Evolutionary conservation across 139 green algal genomes (phyloP).

Genomic region (Ostreobium quekettii): DNA sequence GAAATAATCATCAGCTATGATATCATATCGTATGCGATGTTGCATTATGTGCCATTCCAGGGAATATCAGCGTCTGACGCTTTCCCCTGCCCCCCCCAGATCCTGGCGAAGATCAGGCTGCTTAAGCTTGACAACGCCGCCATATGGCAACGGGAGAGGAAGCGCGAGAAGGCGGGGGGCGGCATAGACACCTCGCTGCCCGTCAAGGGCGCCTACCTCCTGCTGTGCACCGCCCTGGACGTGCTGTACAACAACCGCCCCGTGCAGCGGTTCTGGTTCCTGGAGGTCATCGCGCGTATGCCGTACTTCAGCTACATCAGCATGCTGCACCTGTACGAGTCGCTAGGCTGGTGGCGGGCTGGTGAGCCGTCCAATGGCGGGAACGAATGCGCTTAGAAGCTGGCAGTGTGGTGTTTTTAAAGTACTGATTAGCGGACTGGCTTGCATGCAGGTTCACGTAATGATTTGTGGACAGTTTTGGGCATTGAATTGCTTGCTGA

Average conservation of each 20-base stretch:
- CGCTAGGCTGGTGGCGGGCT: conserved; percentile 78
- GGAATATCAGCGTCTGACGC: too few relatives aligned
- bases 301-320: conserved; percentile 95
- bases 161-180: conserved; percentile 26
- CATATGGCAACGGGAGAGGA: conserved; percentile 66
- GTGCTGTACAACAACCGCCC: conserved; percentile 59
- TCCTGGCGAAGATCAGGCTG: conserved; percentile 36
- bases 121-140: conserved; percentile 67
- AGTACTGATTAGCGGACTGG: too few relatives aligned
- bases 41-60: too few relatives aligned
- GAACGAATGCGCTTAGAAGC: too few relatives aligned
- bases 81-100: conserved; percentile 12
- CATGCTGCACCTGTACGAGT: conserved; percentile 89
- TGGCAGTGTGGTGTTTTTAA: too few relatives aligned
- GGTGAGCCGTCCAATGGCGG: too few relatives aligned
- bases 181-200: conserved; percentile 38
- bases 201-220: conserved; percentile 55
- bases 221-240: conserved; percentile 67
- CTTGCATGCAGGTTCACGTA: too few relatives aligned
- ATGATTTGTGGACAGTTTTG: too few relatives aligned
- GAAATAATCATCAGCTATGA: too few relatives aligned
- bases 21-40: too few relatives aligned
- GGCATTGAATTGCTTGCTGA: too few relatives aligned
- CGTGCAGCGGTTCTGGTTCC: conserved; percentile 74
- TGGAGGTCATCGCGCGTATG: conserved; percentile 88